Conservation (phyloP, 306 rosid species). For the Prunus dulcis region DNA sequence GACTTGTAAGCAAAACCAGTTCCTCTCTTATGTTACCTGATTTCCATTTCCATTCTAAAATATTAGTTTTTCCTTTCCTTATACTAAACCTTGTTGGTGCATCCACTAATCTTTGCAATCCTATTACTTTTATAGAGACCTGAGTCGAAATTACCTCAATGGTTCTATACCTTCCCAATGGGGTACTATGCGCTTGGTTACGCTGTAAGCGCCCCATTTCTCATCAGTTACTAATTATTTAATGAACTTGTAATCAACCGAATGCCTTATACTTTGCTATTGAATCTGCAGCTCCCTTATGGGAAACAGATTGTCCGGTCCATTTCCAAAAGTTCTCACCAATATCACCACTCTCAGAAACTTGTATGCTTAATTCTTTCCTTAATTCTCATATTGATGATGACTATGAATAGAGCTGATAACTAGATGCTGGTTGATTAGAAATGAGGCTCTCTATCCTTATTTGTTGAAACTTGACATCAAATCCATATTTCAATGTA, state of each 20-base stretch:
- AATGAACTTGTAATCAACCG: slow-evolving; percentile 1
- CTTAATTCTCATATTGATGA: slow-evolving; percentile 11
- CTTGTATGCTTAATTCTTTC: slow-evolving; percentile 53
- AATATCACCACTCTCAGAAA: slow-evolving; percentile 75
- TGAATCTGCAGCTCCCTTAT: slow-evolving; percentile 63
- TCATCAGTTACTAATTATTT: slow-evolving; percentile 5
- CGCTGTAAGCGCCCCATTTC: slow-evolving; percentile 51
- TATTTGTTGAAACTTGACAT: neutral
- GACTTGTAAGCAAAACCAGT: slow-evolving; percentile 47
- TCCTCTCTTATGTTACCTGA: slow-evolving; percentile 12
- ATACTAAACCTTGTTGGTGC: neutral
- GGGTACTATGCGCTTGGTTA: slow-evolving; percentile 63
- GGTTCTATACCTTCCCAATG: slow-evolving; percentile 75
- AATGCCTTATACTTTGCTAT: slow-evolving; percentile 15
- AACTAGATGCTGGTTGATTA: neutral
- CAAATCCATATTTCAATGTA: neutral
- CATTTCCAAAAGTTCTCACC: slow-evolving; percentile 81
- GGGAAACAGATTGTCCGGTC: slow-evolving; percentile 92
- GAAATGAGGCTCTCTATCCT: no score
- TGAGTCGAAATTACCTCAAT: slow-evolving; percentile 64
- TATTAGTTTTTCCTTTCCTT: neutral
- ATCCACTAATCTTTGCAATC: slow-evolving; percentile 20
- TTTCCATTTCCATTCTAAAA: neutral
- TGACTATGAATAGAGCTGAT: neutral
- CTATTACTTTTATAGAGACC: slow-evolving; percentile 47